Conservation (phyloP, 2,329 filamentous ascomycete species). For the Tricladium varicosporioides region DNA sequence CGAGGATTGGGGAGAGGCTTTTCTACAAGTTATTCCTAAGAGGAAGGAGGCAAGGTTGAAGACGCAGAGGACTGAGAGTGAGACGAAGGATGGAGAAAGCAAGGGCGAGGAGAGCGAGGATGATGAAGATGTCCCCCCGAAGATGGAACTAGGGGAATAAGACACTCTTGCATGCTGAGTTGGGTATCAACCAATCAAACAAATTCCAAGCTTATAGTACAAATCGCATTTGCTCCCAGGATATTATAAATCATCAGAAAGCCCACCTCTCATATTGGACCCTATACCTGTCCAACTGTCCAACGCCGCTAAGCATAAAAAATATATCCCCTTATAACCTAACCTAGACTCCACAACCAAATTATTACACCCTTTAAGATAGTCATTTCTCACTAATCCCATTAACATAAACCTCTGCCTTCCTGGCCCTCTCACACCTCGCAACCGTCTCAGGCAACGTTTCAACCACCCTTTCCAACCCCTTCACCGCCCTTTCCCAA, state of each 20-base stretch:
- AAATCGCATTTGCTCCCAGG: neutral
- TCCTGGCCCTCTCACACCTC: constrained; percentile 62
- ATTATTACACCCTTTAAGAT: neutral
- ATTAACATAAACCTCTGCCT: constrained; percentile 43
- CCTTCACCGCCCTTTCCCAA: constrained; percentile 48
- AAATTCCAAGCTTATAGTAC: too few species aligned
- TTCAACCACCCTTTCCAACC: constrained; percentile 52
- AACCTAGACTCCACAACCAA: neutral
- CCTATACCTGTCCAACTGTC: too few species aligned
- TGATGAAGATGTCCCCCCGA: constrained; percentile 13
- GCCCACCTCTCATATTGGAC: too few species aligned
- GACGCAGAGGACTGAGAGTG: constrained; percentile 14
- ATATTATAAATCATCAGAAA: constrained; percentile 2
- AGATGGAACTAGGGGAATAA: neutral
- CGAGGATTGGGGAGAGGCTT: constrained; percentile 88
- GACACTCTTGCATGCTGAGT: neutral
- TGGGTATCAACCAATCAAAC: neutral
- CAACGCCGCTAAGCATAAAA: neutral
- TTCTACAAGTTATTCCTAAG: constrained; percentile 83
- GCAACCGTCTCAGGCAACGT: constrained; percentile 62
- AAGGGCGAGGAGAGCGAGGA: constrained; percentile 32
- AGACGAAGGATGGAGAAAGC: constrained; percentile 24
- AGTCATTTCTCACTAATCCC: constrained; percentile 18
- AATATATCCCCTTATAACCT: too few species aligned
- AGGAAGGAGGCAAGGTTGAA: constrained; percentile 78